Conservation (phyloP, 129 eudicot species). For the Centaurea solstitialis region DNA sequence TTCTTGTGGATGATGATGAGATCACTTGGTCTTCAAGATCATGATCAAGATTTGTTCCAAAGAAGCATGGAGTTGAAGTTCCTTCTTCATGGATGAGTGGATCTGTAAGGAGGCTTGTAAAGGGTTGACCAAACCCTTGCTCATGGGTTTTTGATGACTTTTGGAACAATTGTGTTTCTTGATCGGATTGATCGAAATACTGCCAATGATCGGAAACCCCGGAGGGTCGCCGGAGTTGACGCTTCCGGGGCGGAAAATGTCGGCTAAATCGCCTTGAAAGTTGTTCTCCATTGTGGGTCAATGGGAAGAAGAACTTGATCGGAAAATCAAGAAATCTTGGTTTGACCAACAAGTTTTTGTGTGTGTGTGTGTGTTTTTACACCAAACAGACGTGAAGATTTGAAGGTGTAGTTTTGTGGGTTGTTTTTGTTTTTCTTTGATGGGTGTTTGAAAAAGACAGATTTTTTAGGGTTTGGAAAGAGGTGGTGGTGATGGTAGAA, state of each 20-base stretch:
- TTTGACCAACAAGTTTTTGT: neutral
- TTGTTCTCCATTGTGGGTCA: constrained; percentile 49
- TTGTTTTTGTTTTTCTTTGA: constrained; percentile 17
- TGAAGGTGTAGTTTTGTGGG: constrained; percentile 17
- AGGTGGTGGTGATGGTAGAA: constrained; percentile 30
- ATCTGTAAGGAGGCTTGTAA: constrained; percentile 49
- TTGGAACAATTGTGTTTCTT: constrained; percentile 34
- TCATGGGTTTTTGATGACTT: constrained; percentile 27
- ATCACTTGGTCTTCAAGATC: constrained; percentile 3
- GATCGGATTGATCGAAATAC: constrained; percentile 32
- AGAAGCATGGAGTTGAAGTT: constrained; percentile 33
- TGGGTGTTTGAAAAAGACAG: constrained; percentile 34
- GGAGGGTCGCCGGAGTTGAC: constrained; percentile 27
- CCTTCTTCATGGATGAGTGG: constrained; percentile 48
- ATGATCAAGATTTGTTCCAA: constrained; percentile 23
- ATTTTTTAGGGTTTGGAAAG: constrained; percentile 39
- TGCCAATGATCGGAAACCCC: constrained; percentile 32
- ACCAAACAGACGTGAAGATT: constrained; percentile 30
- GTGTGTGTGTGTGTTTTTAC: constrained; percentile 5
- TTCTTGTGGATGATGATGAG: constrained; percentile 9
- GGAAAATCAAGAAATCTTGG: constrained; percentile 22
- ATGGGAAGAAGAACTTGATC: neutral
- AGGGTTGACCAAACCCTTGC: constrained; percentile 69
- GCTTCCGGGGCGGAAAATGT: constrained; percentile 68
- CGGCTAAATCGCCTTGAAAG: constrained; percentile 83